These are phyloP conservation scores for Aurantiochytrium sp. DNA, from an alignment of 108 stramenopile genomes.

Conservation along the genomic window DNA sequence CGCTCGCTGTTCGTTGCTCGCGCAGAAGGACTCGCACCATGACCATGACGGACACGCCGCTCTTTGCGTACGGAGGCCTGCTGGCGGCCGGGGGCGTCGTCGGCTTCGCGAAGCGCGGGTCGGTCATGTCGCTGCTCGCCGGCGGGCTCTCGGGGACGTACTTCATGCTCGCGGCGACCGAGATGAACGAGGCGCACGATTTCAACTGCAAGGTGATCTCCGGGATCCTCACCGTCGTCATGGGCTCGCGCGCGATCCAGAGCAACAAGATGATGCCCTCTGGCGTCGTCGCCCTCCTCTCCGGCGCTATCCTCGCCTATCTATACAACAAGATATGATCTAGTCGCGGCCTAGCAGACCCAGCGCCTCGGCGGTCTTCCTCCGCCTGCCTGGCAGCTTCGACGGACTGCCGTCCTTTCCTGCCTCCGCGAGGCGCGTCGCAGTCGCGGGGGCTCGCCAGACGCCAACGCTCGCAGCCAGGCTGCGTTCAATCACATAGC, in stretches of 20 bases:
- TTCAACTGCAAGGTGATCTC: background rate
- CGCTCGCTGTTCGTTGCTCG: too few relatives aligned
- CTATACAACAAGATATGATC: background rate
- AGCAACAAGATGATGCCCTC: background rate
- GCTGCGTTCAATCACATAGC: too few relatives aligned
- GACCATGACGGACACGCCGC: background rate
- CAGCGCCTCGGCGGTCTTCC: too few relatives aligned
- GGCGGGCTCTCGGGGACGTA: background rate
- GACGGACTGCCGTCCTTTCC: too few relatives aligned
- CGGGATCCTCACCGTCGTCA: background rate
- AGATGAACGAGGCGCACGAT: background rate
- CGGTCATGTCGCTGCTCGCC: background rate
- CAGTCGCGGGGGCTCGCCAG: too few relatives aligned
- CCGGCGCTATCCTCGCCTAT: background rate
- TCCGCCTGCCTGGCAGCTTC: too few relatives aligned
- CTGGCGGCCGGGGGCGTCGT: background rate
- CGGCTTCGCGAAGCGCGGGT: background rate
- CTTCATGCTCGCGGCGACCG: background rate
- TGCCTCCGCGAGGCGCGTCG: too few relatives aligned
- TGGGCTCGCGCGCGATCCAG: background rate
- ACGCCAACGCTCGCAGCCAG: too few relatives aligned
- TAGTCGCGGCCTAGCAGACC: too few relatives aligned
- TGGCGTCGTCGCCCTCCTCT: background rate
- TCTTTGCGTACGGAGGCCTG: background rate
- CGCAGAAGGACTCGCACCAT: too few relatives aligned